A percentile compares a stretch with the other conserved stretches of the same genome.
These are phyloP conservation scores for Lactifluus pinguis DNA, from an alignment of 768 basidiomycete genomes.

Conservation along the genomic window DNA sequence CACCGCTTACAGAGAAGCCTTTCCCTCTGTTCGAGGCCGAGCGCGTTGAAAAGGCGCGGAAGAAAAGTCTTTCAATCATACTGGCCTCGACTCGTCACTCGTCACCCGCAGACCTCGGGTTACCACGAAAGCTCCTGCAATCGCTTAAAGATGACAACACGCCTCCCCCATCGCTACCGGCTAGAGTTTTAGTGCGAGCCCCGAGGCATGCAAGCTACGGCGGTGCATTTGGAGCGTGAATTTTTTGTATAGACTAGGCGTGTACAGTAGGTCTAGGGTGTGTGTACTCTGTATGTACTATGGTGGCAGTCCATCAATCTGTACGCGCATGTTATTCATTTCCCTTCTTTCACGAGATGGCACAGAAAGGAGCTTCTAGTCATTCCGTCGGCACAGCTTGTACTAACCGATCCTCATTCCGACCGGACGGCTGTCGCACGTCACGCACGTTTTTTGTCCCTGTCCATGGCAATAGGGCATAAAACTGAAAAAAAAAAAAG, in stretches of 20 bases:
- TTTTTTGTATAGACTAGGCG: conserved; percentile 9
- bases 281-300: background rate
- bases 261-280: conserved; percentile 11
- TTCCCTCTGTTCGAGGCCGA: conserved; percentile 10
- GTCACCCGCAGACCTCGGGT: conserved; percentile 6
- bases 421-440: conserved; percentile 14
- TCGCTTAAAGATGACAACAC: conserved; percentile 1
- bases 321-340: conserved; percentile 19
- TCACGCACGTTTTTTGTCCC: conserved; percentile 6
- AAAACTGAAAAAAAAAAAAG: too few species aligned
- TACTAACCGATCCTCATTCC: conserved; percentile 10
- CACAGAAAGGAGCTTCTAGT: conserved; percentile 12
- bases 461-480: background rate
- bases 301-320: conserved; percentile 15
- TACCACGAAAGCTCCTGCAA: background rate
- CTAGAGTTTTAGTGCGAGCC: conserved; percentile 4
- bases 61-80: conserved; percentile 8
- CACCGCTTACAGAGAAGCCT: conserved; percentile 7
- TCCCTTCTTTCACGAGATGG: background rate
- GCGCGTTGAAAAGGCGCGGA: conserved; percentile 7
- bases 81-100: conserved; percentile 5
- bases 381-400: conserved; percentile 11
- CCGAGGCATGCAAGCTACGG: conserved; percentile 7
- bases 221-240: conserved; percentile 16
- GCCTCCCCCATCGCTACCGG: conserved; percentile 7